Evolutionary conservation across 345 rosid species (phyloP).

Genomic region (Eucalyptus rudis): DNA sequence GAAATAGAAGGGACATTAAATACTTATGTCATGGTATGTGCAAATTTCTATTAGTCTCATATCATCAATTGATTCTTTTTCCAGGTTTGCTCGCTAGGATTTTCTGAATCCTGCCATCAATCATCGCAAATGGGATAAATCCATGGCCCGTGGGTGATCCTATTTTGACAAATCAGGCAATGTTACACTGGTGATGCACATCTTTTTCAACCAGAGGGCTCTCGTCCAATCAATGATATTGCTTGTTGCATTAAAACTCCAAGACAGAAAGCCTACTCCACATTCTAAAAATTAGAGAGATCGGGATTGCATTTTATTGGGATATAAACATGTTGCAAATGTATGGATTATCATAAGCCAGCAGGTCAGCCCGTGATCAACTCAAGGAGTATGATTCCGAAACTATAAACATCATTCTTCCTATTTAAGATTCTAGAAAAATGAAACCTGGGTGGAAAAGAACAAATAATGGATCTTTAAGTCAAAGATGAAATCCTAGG

Average conservation of each 20-base stretch:
- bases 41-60: not conserved
- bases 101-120: not conserved
- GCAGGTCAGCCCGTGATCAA: slow-evolving; percentile 31
- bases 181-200: not conserved
- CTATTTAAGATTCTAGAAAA: not conserved
- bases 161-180: not conserved
- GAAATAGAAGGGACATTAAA: not conserved
- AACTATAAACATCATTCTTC: slow-evolving; percentile 50
- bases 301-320: not conserved
- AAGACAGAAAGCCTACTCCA: not conserved
- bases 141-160: not conserved
- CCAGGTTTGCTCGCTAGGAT: not conserved
- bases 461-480: not conserved
- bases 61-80: not conserved
- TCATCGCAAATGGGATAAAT: not conserved
- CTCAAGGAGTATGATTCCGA: slow-evolving; percentile 37
- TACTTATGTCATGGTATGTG: not conserved
- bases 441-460: not conserved
- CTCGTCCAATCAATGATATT: not conserved
- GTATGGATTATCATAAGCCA: no score
- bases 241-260: not conserved
- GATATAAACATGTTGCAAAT: no score
- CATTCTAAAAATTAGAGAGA: not conserved
- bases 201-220: not conserved
- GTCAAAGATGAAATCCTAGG: not conserved